Percentiles rank a stretch among this genome's conserved stretches.
These are phyloP conservation scores for Kwoniella heveanensis DNA, from an alignment of 768 basidiomycete species.

Conservation along the genomic window DNA sequence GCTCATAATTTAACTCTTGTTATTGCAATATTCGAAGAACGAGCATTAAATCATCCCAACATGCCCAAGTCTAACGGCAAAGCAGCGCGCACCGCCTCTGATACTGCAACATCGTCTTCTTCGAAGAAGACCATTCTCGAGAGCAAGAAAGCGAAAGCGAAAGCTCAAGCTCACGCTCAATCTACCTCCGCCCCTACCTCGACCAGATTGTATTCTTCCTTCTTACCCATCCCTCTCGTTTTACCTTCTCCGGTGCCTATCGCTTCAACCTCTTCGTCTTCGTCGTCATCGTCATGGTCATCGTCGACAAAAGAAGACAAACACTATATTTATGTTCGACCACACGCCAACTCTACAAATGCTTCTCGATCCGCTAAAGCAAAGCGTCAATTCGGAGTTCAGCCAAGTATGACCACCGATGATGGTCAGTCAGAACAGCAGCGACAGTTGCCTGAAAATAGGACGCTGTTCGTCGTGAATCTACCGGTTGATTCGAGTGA, in stretches of 20 bases:
- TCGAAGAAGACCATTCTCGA: not conserved
- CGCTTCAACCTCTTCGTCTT: conserved; percentile 22
- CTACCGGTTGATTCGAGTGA: conserved; percentile 85
- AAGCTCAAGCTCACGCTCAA: not conserved
- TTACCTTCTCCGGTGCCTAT: conserved; percentile 35
- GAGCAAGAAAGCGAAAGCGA: not conserved
- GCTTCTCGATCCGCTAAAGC: not conserved
- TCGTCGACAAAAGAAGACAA: conserved; percentile 55
- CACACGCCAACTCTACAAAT: conserved; percentile 60
- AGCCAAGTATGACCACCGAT: no score
- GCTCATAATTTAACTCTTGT: no score
- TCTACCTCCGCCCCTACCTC: not conserved
- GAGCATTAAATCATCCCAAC: no score
- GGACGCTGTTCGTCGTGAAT: conserved; percentile 84
- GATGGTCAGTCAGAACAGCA: conserved; percentile 1
- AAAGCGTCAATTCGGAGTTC: no score
- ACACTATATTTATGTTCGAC: conserved; percentile 77
- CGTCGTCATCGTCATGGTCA: conserved; percentile 26
- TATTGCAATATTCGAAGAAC: no score
- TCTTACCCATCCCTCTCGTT: conserved; percentile 42
- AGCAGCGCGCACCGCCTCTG: not conserved
- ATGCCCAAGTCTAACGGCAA: not conserved
- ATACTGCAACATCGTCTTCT: no score
- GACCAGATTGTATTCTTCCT: conserved; percentile 39
- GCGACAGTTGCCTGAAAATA: conserved; percentile 58